phyloP scores from a whole-genome alignment of 768 basidiomycete genomes.

The Mycena haematopus region DNA sequence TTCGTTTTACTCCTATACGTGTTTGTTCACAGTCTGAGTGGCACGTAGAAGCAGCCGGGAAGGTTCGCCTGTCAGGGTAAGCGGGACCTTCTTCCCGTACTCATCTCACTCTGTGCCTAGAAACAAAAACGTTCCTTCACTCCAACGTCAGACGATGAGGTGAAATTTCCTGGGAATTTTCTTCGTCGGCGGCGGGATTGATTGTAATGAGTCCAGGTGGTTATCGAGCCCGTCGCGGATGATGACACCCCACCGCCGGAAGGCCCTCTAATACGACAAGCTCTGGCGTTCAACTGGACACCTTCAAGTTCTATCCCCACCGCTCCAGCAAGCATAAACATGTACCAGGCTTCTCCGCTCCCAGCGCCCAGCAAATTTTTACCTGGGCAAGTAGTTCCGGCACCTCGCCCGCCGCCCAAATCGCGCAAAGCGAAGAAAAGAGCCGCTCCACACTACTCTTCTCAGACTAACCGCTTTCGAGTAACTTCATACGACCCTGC shows the following conservation, averaged over 20 bases:
- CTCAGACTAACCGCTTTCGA: constrained; percentile 48
- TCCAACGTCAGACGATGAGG: constrained; percentile 59
- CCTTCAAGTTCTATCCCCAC: constrained; percentile 34
- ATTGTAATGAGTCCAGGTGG: constrained; percentile 21
- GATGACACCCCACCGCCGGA: constrained; percentile 57
- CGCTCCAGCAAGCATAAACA: constrained; percentile 42
- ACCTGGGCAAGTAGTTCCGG: constrained; percentile 56
- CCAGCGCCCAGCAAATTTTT: constrained; percentile 45
- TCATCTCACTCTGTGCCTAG: constrained; percentile 35
- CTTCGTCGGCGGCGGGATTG: too few relatives aligned
- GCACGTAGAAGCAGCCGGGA: constrained; percentile 61
- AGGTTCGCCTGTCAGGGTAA: constrained; percentile 56
- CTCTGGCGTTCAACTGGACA: constrained; percentile 58
- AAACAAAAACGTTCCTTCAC: constrained; percentile 56
- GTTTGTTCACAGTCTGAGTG: constrained; percentile 9
- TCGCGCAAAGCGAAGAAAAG: constrained; percentile 38
- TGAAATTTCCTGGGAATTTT: too few relatives aligned
- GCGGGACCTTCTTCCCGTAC: constrained; percentile 28
- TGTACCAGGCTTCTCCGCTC: constrained; percentile 48
- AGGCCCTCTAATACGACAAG: constrained; percentile 62
- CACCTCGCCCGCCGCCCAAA: constrained; percentile 31
- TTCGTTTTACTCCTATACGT: not conserved
- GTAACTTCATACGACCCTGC: constrained; percentile 47
- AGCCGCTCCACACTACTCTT: constrained; percentile 48
- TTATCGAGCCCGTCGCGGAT: constrained; percentile 45